Evolutionary conservation across 345 rosid species (phyloP), one percentile per base, ranked within the genome.

Genomic region (Punica granatum): DNA sequence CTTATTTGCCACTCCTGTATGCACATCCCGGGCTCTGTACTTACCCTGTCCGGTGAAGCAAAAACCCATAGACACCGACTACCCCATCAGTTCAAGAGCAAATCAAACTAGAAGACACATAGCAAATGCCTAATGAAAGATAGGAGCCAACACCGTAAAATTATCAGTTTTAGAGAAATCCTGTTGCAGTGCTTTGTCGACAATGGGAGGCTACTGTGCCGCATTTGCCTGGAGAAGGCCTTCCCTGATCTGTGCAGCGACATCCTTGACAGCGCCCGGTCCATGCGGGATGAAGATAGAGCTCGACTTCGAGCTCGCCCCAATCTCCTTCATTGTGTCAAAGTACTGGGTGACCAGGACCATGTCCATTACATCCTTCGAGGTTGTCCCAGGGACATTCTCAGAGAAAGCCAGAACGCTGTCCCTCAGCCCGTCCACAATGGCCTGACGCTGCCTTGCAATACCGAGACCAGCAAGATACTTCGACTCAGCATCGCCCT

Each of bases 321-420:
- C 91, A 0, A 88, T 84, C 33, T 86, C 95, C 76, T 88, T 86
- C 90, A 88, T 71, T 7, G 95, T 88, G 67, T 88, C 92, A 4
- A 88, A 86, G 75, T 86, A 88, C 54, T 86, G 95, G 63, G 95
- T 88, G 3, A 88, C 88, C 48, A 86, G 78, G 68, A 88, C 92
- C 92, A 88, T 83, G 73, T 86, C 95, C 95, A 88, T 86, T 1
- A 84, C 90, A 51, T 88, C 92, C 71, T 84, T 88, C 0, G 95
- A 81, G 28, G 88, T 43, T 39, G 88, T 84, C 48, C 92, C 95
- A 1, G 92, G 95, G 8, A 88, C 95, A 72, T 80, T 81, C 76
- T 74, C 86, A 1, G 90, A 83, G 73, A 83, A 82, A 37, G 81
- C 89, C 21, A 83, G 81, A 30, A 86, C 90, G 0, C 90, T 86